phyloP scores from a whole-genome alignment of 1,284 basidiomycete species.

The Trametes sp. region DNA sequence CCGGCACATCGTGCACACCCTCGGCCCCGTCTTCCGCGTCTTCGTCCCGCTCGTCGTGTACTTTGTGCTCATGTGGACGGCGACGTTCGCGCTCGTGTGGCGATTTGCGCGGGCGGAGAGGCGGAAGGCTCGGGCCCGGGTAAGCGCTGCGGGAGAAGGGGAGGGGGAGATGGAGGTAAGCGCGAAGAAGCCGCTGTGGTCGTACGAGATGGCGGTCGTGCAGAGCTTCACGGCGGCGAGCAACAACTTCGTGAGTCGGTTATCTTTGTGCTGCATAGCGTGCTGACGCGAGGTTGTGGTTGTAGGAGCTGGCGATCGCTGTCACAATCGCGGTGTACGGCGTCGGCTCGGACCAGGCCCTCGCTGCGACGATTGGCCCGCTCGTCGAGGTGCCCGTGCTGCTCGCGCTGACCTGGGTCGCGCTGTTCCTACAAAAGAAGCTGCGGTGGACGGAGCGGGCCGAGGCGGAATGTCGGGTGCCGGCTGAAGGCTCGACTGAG shows the following conservation, averaged over 20 bases:
- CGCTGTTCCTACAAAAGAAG: constrained; percentile 59
- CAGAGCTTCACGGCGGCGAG: constrained; percentile 69
- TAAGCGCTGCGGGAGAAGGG: constrained; percentile 26
- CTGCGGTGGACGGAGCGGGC: constrained; percentile 50
- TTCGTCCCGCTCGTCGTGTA: constrained; percentile 85
- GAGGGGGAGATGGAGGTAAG: constrained; percentile 16
- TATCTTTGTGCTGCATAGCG: not conserved
- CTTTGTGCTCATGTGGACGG: constrained; percentile 81
- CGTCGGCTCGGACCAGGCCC: constrained; percentile 73
- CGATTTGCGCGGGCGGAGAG: constrained; percentile 44
- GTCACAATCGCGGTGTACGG: constrained; percentile 84
- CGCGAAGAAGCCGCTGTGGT: constrained; percentile 41
- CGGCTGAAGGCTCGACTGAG: no score
- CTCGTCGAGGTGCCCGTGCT: constrained; percentile 84
- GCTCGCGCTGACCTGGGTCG: constrained; percentile 74
- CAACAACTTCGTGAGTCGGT: constrained; percentile 57
- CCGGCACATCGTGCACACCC: constrained; percentile 66
- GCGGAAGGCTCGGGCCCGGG: constrained; percentile 18
- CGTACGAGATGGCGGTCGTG: constrained; percentile 76
- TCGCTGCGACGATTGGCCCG: constrained; percentile 83
- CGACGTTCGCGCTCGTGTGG: constrained; percentile 66
- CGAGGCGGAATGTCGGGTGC: not conserved
- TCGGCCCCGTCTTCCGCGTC: constrained; percentile 79
- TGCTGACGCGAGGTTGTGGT: not conserved
- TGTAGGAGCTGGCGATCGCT: constrained; percentile 82